Conservation (phyloP, 2,329 filamentous ascomycete genomes). For the Madurella mycetomatis region DNA sequence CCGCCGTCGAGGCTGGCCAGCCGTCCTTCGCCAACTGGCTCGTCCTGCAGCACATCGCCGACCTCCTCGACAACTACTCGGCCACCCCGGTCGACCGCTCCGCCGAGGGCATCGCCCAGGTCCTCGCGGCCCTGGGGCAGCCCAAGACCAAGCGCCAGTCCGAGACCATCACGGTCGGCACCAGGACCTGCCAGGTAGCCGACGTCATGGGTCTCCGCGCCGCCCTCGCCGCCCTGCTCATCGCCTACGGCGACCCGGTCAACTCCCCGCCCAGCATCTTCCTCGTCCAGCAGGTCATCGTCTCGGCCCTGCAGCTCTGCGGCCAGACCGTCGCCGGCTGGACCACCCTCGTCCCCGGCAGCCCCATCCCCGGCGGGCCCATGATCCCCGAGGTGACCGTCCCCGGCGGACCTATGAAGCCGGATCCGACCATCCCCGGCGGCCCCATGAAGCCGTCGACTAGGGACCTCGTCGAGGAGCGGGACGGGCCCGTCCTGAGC, state of each 20-base stretch:
- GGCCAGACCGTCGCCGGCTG: slow-evolving; percentile 25
- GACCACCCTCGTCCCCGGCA: slow-evolving; percentile 24
- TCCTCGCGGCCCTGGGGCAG: neutral
- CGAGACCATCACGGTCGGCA: slow-evolving; percentile 19
- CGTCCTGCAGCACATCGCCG: slow-evolving; percentile 21
- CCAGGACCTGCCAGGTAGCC: slow-evolving; percentile 17
- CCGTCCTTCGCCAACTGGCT: slow-evolving; percentile 24
- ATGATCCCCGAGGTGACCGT: slow-evolving; percentile 29
- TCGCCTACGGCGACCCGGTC: slow-evolving; percentile 22
- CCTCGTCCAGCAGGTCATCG: slow-evolving; percentile 27
- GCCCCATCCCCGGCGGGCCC: slow-evolving; percentile 29
- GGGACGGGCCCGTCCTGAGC: neutral
- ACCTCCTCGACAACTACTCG: slow-evolving; percentile 22
- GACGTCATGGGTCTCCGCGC: slow-evolving; percentile 25
- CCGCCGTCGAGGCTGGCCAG: slow-evolving; percentile 6
- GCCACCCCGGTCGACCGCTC: slow-evolving; percentile 11
- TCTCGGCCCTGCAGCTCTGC: slow-evolving; percentile 24
- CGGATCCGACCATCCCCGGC: slow-evolving; percentile 30
- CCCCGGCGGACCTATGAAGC: slow-evolving; percentile 27
- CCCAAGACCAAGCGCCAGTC: slow-evolving; percentile 16
- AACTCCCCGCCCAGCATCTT: slow-evolving; percentile 24
- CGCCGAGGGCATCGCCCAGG: neutral
- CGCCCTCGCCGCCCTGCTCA: slow-evolving; percentile 21
- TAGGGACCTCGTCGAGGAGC: neutral
- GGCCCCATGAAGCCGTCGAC: slow-evolving; percentile 26